Evolutionary conservation across 139 green algal species (phyloP), one percentile per base, ranked within the genome.

Genomic region (Chlorella sp.): DNA sequence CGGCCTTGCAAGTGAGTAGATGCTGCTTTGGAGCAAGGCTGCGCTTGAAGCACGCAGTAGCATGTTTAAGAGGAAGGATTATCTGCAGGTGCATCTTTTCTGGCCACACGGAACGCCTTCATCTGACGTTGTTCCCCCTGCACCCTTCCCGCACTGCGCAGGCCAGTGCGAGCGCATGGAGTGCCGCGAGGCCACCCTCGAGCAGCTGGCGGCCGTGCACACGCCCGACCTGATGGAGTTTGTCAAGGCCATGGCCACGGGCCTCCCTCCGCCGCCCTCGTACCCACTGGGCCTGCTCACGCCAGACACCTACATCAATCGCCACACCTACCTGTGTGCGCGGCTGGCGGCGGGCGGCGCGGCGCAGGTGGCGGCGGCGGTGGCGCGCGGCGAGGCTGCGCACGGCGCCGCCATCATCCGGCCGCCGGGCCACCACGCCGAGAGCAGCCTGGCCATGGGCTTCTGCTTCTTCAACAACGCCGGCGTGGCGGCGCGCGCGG

Each of bases 401-500:
- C 74, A 75, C 36, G 88, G 76, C 74, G 83, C 76, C 30, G 76
- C 80, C 60, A 84, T 84, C 71, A 76, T 84, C 34, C 79, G 79
- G 2, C 79, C 79, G 5, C 79, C 79, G 26, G 79, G 80, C 31
- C 91, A 96, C 78, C 91, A 96, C 74, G 91, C 91, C 3, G 89
- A 92, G 78, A 74, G 67, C 2, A 67, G 69, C 14, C 51, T 80
- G 29, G 83, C 90, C 31, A 94, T 94, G 88, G 91, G 91, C 49
- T 96, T 96, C 78, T 96, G 91, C 85, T 93, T 94, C 73, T 95
- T 88, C 88, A 96, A 96, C 86, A 93, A 85, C 60, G 80, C 80
- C 26, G 83, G 80, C 14, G 80, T 89, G 35, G 83, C 88, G n/a
- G 88, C 85, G 23, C 68, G 81, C 2, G 85, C 83, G 24, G 84